Percentiles rank a stretch among this genome's conserved stretches.
phyloP scores from a whole-genome alignment of 306 rosid species.

The Cucumis melo region DNA sequence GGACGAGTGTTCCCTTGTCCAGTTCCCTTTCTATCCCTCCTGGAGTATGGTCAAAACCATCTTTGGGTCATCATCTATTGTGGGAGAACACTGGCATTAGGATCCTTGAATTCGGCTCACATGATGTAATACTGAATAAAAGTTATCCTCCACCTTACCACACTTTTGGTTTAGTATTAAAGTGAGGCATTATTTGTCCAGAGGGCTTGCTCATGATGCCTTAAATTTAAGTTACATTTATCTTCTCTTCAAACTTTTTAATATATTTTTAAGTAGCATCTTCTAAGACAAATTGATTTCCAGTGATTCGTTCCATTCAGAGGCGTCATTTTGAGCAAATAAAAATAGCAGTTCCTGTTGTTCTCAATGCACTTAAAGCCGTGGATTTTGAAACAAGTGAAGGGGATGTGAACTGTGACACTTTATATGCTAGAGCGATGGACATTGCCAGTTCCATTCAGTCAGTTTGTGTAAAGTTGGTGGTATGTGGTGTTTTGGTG shows the following conservation, averaged over 20 bases:
- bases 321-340: constrained; percentile 82
- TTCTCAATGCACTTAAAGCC: constrained; percentile 54
- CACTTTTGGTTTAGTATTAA: not conserved
- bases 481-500: constrained; percentile 41
- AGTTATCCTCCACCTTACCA: not conserved
- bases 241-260: not conserved
- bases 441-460: constrained; percentile 54
- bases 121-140: not conserved
- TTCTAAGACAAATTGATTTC: constrained; percentile 10
- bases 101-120: not conserved
- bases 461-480: constrained; percentile 49
- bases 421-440: constrained; percentile 37
- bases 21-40: no score
- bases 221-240: not conserved
- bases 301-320: constrained; percentile 56
- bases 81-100: not conserved
- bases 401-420: constrained; percentile 26
- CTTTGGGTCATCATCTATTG: not conserved
- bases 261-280: not conserved
- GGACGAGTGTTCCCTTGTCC: no score
- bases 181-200: not conserved
- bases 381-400: constrained; percentile 38
- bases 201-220: not conserved
- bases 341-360: constrained; percentile 48
- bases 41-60: not conserved